A percentile compares a stretch with the other conserved stretches of the same genome.
Evolutionary conservation across 495 filamentous ascomycete genomes (phyloP).

Genomic region (Stereocaulon alpinum): DNA sequence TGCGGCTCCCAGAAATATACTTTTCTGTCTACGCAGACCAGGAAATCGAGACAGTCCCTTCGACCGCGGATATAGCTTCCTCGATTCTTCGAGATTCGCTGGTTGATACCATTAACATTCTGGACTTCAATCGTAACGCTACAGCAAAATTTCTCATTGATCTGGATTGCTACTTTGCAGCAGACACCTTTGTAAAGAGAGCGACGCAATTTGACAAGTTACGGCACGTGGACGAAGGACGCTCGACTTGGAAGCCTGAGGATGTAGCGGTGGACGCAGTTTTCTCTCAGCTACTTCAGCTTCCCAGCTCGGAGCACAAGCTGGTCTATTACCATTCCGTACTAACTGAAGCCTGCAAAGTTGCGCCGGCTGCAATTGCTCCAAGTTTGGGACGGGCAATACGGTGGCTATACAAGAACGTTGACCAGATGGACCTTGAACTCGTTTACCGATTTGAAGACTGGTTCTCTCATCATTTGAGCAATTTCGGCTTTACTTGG

Average conservation of each 20-base stretch:
- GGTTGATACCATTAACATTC: slow-evolving; percentile 85
- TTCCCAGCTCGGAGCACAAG: slow-evolving; percentile 85
- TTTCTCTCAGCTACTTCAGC: slow-evolving; percentile 84
- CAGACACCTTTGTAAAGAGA: slow-evolving; percentile 80
- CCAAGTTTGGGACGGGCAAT: slow-evolving; percentile 91
- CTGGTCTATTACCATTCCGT: slow-evolving; percentile 93
- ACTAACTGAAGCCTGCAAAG: slow-evolving; percentile 88
- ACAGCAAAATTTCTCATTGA: slow-evolving; percentile 86
- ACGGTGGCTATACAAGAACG: slow-evolving; percentile 71
- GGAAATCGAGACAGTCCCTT: slow-evolving; percentile 84
- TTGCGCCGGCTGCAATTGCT: slow-evolving; percentile 91
- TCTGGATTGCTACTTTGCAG: slow-evolving; percentile 85
- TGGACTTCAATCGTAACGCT: slow-evolving; percentile 84
- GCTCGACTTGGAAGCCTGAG: slow-evolving; percentile 91
- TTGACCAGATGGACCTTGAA: slow-evolving; percentile 78
- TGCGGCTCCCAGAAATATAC: slow-evolving; percentile 84
- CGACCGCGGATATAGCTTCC: slow-evolving; percentile 61
- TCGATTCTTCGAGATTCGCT: slow-evolving; percentile 75
- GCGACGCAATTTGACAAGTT: slow-evolving; percentile 86
- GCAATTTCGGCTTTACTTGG: slow-evolving; percentile 99
- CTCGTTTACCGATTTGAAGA: slow-evolving; percentile 80
- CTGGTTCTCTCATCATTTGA: slow-evolving; percentile 96
- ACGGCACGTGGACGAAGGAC: slow-evolving; percentile 53
- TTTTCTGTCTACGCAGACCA: slow-evolving; percentile 86
- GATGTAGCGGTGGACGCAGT: slow-evolving; percentile 95